These are phyloP conservation scores for Petunia axillaris DNA, from an alignment of 257 asterid genomes.

Conservation along the genomic window DNA sequence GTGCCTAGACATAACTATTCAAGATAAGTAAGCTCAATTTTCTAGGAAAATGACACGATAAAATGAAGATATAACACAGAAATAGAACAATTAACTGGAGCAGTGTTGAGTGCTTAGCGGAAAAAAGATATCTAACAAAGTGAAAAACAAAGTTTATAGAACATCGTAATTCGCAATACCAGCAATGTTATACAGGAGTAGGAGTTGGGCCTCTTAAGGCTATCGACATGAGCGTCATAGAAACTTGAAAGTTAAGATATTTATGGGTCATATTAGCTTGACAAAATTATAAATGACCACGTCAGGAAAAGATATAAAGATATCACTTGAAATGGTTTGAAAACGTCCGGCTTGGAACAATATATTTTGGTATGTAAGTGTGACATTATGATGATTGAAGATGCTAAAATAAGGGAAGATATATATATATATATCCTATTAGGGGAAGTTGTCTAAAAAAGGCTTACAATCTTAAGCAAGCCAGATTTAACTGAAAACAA, in stretches of 20 bases:
- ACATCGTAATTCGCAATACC: not conserved
- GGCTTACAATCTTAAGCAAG: not conserved
- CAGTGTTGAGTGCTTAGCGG: not conserved
- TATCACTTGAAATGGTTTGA: constrained; percentile 12
- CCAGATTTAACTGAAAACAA: not conserved
- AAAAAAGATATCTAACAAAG: not conserved
- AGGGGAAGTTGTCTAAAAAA: not conserved
- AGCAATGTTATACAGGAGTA: not conserved
- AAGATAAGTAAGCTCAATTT: not conserved
- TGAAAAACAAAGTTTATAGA: not conserved
- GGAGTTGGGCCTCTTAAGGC: not conserved
- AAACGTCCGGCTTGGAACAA: not conserved
- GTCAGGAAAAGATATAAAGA: not conserved
- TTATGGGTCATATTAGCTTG: not conserved
- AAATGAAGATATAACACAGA: not conserved
- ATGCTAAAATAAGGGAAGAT: not conserved
- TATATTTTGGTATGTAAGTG: not conserved
- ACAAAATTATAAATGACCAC: not conserved
- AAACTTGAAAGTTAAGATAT: not conserved
- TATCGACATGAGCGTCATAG: not conserved
- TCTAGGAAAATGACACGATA: not conserved
- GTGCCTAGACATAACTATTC: not conserved
- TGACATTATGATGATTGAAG: not conserved
- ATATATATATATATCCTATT: not conserved
- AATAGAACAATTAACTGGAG: not conserved